These are phyloP conservation scores for Inga oerstediana DNA, from an alignment of 306 rosid genomes.

Conservation along the genomic window DNA sequence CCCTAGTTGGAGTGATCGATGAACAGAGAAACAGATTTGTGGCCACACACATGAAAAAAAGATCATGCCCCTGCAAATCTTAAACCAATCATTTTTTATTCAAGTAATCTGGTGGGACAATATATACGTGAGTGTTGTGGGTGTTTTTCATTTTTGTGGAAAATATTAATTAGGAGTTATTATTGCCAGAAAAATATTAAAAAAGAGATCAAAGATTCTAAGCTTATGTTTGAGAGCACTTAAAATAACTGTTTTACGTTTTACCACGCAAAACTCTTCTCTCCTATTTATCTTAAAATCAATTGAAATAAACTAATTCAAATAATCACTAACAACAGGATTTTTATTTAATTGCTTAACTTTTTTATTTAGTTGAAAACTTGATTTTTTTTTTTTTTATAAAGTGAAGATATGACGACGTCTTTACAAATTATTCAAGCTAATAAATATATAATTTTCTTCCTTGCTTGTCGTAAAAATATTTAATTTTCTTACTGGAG, in stretches of 20 bases:
- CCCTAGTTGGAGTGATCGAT: neutral
- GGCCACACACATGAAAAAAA: slow-evolving; percentile 10
- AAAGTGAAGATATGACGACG: neutral
- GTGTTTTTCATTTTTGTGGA: neutral
- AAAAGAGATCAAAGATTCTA: neutral
- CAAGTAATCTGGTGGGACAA: neutral
- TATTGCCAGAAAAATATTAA: neutral
- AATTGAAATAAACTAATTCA: too few relatives aligned
- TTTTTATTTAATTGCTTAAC: neutral
- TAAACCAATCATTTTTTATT: neutral
- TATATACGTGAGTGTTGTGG: neutral
- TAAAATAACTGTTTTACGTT: too few relatives aligned
- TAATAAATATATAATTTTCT: neutral
- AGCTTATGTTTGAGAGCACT: too few relatives aligned
- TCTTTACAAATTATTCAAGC: neutral
- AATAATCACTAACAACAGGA: neutral
- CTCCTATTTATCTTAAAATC: too few relatives aligned
- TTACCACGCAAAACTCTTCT: too few relatives aligned
- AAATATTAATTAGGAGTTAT: neutral
- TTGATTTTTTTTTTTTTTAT: neutral
- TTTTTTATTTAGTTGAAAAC: neutral
- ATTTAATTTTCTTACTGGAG: neutral
- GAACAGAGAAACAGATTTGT: neutral
- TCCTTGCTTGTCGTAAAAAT: too few relatives aligned
- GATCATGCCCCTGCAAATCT: slow-evolving; percentile 4